Percentiles rank a stretch among this genome's conserved stretches.
phyloP scores from a whole-genome alignment of 139 green algal species.

The Haematococcus lacustris region DNA sequence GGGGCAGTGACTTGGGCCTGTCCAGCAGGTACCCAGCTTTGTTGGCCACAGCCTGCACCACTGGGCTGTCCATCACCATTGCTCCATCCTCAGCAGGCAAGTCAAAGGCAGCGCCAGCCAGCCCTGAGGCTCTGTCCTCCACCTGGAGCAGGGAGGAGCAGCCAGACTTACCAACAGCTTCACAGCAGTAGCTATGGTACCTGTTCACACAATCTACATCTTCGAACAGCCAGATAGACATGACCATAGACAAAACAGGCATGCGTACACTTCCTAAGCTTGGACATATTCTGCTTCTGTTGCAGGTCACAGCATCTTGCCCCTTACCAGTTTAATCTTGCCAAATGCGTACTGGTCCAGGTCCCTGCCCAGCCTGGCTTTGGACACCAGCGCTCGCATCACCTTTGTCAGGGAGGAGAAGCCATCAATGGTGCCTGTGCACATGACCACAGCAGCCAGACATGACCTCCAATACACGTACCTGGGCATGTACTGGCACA shows the following conservation, averaged over 20 bases:
- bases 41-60: not conserved
- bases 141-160: not conserved
- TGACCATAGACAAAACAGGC: conserved; percentile 20
- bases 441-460: conserved; percentile 21
- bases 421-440: conserved; percentile 31
- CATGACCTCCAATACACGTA: not conserved
- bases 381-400: not conserved
- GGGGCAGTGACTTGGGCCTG: not conserved
- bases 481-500: not conserved
- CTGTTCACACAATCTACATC: not conserved
- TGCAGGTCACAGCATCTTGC: not conserved
- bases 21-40: conserved; percentile 18
- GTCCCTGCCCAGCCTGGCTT: conserved; percentile 1
- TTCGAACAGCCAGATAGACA: conserved; percentile 50
- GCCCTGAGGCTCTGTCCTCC: not conserved
- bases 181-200: not conserved
- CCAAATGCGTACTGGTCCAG: conserved; percentile 8
- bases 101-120: conserved; percentile 75
- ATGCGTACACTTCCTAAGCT: not conserved
- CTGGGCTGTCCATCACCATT: not conserved
- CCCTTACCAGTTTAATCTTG: conserved; percentile 15
- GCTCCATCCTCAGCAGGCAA: conserved; percentile 41
- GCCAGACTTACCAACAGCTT: not conserved
- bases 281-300: not conserved
- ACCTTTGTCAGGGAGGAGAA: conserved; percentile 9